Percentiles rank a stretch among this genome's conserved stretches.
phyloP scores from a whole-genome alignment of 805 yeast genomes.

The Alloascoidea africana region DNA sequence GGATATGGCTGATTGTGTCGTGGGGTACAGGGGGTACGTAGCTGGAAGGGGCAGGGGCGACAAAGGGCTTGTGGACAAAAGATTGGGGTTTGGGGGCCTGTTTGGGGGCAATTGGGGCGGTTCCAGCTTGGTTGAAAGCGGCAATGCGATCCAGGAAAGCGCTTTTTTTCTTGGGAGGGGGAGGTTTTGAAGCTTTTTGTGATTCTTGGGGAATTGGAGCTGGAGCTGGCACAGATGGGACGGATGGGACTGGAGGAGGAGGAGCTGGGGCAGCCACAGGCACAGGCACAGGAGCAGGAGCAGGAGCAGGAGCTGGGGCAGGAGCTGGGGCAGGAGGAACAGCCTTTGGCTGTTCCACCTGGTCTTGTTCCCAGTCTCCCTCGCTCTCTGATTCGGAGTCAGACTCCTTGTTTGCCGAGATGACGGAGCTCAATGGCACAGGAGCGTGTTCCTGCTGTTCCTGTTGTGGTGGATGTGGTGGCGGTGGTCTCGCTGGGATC shows the following conservation, averaged over 20 bases:
- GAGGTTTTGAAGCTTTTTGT: constrained; percentile 17
- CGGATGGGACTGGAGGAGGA: background rate
- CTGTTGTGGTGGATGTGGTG: constrained; percentile 4
- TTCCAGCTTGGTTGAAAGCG: constrained; percentile 27
- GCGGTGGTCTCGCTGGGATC: constrained; percentile 5
- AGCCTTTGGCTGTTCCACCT: background rate
- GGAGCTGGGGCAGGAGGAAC: constrained; percentile 1
- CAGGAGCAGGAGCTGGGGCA: background rate
- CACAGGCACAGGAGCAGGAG: background rate
- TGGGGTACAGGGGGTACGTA: constrained; percentile 32
- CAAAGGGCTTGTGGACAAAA: constrained; percentile 40
- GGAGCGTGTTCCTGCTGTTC: constrained; percentile 2
- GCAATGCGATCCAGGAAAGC: constrained; percentile 32
- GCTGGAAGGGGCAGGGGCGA: constrained; percentile 40
- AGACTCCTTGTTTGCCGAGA: background rate
- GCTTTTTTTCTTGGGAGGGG: constrained; percentile 8
- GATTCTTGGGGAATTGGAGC: constrained; percentile 8
- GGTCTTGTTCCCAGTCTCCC: background rate
- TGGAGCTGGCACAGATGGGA: background rate
- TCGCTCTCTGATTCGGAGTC: constrained; percentile 1
- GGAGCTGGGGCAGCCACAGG: constrained; percentile 3
- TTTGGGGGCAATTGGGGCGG: constrained; percentile 26
- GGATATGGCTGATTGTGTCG: constrained; percentile 2
- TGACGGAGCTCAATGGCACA: background rate
- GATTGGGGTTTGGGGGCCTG: constrained; percentile 25